Evolutionary conservation across 192 early-diverging fungal genomes (phyloP).

Genomic region (Blastocladiella britannica): DNA sequence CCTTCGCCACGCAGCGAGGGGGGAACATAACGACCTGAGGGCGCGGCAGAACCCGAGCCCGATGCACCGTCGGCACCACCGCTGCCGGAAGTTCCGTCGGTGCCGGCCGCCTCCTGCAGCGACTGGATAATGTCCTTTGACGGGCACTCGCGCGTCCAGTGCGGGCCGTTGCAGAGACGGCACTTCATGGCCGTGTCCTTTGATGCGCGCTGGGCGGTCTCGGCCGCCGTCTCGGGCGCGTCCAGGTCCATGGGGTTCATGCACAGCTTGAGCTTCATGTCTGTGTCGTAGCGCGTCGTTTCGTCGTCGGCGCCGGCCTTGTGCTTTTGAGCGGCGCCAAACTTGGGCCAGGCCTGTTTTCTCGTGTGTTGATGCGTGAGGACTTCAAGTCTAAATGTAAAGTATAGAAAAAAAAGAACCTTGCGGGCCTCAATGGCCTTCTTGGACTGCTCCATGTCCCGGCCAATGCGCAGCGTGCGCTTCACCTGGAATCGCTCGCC

Average conservation of each 20-base stretch:
- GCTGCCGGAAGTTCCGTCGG: constrained; percentile 3
- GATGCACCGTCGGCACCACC: not conserved
- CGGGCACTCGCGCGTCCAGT: constrained; percentile 92
- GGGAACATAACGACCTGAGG: not conserved
- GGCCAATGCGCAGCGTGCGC: constrained; percentile 19
- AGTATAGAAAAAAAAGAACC: constrained; percentile 11
- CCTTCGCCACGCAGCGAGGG: not conserved
- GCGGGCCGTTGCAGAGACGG: constrained; percentile 89
- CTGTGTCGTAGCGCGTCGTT: constrained; percentile 74
- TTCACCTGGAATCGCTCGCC: constrained; percentile 52
- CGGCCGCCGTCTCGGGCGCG: constrained; percentile 17
- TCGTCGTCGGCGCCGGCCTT: constrained; percentile 64
- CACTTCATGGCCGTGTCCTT: constrained; percentile 72
- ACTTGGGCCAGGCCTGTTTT: constrained; percentile 86
- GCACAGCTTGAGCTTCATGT: constrained; percentile 66
- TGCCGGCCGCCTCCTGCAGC: constrained; percentile 28
- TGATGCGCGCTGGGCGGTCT: constrained; percentile 27
- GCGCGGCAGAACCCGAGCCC: no score
- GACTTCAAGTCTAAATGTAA: not conserved
- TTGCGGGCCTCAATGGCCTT: constrained; percentile 75
- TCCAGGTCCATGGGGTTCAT: constrained; percentile 32
- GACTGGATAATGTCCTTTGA: constrained; percentile 87
- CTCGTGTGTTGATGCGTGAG: constrained; percentile 6
- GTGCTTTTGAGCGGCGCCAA: constrained; percentile 63
- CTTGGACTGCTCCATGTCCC: constrained; percentile 53